phyloP scores from a whole-genome alignment of 768 basidiomycete species.

The Pleurotus platypus region DNA sequence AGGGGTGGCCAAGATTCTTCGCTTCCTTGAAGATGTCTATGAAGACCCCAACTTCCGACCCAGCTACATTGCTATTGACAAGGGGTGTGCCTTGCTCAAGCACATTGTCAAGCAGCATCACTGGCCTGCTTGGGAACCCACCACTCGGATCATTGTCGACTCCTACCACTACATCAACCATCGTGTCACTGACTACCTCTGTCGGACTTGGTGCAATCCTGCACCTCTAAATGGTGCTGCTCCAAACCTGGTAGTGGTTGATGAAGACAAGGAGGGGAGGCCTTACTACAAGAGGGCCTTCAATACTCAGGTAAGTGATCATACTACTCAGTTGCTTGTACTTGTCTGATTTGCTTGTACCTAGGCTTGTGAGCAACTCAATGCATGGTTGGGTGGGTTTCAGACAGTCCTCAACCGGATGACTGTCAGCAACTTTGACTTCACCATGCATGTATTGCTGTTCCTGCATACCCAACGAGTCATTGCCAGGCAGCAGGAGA shows the following conservation, averaged over 20 bases:
- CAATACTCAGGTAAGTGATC: constrained; percentile 20
- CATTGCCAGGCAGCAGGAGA: neutral
- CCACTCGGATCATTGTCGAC: constrained; percentile 21
- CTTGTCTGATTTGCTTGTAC: constrained; percentile 8
- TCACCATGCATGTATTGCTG: neutral
- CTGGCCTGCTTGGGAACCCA: constrained; percentile 10
- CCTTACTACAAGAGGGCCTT: constrained; percentile 19
- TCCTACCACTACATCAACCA: constrained; percentile 23
- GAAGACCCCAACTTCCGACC: constrained; percentile 14
- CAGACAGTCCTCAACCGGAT: constrained; percentile 24
- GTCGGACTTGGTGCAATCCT: constrained; percentile 27
- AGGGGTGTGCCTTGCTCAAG: constrained; percentile 18
- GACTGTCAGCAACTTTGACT: constrained; percentile 18
- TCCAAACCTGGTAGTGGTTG: constrained; percentile 24
- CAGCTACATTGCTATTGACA: constrained; percentile 22
- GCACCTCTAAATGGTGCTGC: constrained; percentile 23
- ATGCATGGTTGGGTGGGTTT: too few relatives aligned
- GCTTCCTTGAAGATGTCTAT: constrained; percentile 17
- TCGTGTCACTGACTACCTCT: constrained; percentile 20
- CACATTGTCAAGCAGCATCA: constrained; percentile 8
- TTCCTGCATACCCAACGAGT: constrained; percentile 3
- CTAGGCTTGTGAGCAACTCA: constrained; percentile 27
- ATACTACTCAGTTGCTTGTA: constrained; percentile 10
- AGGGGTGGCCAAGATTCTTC: constrained; percentile 18
- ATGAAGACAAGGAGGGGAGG: constrained; percentile 16